Conservation (phyloP, 2,329 filamentous ascomycete species). For the Fusarium sp. region DNA sequence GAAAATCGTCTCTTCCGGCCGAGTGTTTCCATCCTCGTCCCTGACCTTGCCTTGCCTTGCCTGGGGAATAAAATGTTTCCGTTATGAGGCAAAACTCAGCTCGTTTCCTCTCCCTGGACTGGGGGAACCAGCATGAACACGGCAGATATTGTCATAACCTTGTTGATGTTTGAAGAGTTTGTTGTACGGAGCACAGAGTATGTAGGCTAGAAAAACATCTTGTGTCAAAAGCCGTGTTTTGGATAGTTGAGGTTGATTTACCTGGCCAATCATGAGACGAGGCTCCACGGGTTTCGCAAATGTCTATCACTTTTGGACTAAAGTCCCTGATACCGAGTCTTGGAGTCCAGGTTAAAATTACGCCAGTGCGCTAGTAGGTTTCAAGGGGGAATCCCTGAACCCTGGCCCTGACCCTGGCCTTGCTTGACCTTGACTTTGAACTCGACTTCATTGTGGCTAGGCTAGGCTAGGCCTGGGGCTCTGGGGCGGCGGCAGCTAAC, state of each 20-base stretch:
- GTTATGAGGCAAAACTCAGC: constrained; percentile 24
- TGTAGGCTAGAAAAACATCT: constrained; percentile 17
- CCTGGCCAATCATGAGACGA: constrained; percentile 27
- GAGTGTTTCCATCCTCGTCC: constrained; percentile 4
- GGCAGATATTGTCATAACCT: constrained; percentile 13
- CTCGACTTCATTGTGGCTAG: background rate
- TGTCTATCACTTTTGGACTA: constrained; percentile 33
- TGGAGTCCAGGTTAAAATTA: constrained; percentile 55
- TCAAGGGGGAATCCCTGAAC: constrained; percentile 58
- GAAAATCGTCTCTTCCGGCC: background rate
- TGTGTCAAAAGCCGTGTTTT: constrained; percentile 19
- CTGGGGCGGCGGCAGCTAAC: constrained; percentile 38
- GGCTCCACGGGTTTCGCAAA: constrained; percentile 20
- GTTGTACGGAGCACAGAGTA: constrained; percentile 3
- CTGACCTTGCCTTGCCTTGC: constrained; percentile 13
- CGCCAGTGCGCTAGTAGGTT: constrained; percentile 63
- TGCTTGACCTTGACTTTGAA: background rate
- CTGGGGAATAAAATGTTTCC: constrained; percentile 37
- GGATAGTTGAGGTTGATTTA: constrained; percentile 13
- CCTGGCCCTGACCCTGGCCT: constrained; percentile 9
- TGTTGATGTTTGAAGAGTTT: constrained; percentile 7
- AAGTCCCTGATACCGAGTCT: constrained; percentile 56
- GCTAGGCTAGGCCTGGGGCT: background rate
- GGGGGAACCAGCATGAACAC: constrained; percentile 19
- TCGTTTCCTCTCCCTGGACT: constrained; percentile 9